These are phyloP conservation scores for Xylariaceae sp. DNA, from an alignment of 2,329 filamentous ascomycete species.

Conservation along the genomic window DNA sequence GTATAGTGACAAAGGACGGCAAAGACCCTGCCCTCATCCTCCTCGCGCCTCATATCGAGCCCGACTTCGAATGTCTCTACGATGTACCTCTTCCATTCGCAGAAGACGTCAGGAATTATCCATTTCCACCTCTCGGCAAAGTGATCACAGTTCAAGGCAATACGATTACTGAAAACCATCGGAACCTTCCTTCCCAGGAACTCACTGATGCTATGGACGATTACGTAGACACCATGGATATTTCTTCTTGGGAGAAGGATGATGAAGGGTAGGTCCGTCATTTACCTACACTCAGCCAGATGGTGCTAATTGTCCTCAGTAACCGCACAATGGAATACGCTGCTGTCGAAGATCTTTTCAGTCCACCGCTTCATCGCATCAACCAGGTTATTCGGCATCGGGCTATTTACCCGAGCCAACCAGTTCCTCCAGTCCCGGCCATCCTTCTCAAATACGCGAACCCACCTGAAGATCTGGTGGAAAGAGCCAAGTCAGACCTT, in stretches of 20 bases:
- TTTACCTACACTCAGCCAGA: background rate
- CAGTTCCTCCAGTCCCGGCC: constrained; percentile 66
- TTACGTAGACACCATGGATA: no score
- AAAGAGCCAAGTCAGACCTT: constrained; percentile 63
- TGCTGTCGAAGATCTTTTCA: constrained; percentile 80
- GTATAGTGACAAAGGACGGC: constrained; percentile 83
- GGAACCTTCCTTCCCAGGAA: constrained; percentile 78
- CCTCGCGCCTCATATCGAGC: constrained; percentile 79
- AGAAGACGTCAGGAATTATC: constrained; percentile 89
- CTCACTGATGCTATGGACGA: no score
- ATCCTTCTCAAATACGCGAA: constrained; percentile 75
- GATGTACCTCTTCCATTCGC: constrained; percentile 92
- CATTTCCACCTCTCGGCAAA: constrained; percentile 87
- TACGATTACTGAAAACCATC: constrained; percentile 78
- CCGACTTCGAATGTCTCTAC: constrained; percentile 82
- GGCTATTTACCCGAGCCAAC: constrained; percentile 74
- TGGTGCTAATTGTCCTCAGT: constrained; percentile 33
- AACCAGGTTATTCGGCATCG: constrained; percentile 85
- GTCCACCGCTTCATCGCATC: constrained; percentile 85
- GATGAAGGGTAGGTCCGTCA: constrained; percentile 69
- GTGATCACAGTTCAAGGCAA: constrained; percentile 88
- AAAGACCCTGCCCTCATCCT: constrained; percentile 80
- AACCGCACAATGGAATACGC: constrained; percentile 67
- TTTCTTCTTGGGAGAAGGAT: constrained; percentile 73
- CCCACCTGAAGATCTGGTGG: constrained; percentile 71